Base-by-base conservation (phyloP, 2,329 filamentous ascomycete species). In the Phyllosticta citrichinensis region DNA sequence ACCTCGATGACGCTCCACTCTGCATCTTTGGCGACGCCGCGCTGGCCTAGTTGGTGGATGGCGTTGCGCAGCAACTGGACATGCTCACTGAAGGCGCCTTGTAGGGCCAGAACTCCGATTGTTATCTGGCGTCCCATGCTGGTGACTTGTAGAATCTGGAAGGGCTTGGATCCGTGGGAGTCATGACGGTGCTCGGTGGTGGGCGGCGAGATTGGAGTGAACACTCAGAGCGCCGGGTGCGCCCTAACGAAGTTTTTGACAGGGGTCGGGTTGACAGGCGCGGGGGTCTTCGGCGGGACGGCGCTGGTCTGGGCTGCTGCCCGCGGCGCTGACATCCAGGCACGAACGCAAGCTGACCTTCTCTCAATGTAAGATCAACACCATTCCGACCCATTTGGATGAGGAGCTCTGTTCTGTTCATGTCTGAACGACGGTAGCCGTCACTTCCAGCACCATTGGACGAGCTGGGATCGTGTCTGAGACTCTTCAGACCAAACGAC, bases 1-100 rank as follows among this genome's bases (percentile, higher is more conserved):
- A 97, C 90, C 74, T 96, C 87, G 64, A 87, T 80, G 70, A 94
- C 89, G 25, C 74, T 70, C 76, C 89, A 86, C 54, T 73, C 56
- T 25, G 66, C 63, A 62, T 61, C 19, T 65, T 64, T 62, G 60
- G 66, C n/a, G 51, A 62, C 56, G 63, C 55, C 62, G 54, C 62
- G 64, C 64, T 61, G 58, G 61, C 67, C 63, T 52, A 88, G 71
- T 22, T 76, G 74, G n/a, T 75, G 70, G 2, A 85, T 82, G 5
- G 92, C 91, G 64, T 83, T 81, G 65, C 82, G 82, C 47, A 97
- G 80, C 47, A 96, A 83, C 65, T 84, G 80, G 62, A 96, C 73
- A 77, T 99, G 93, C 74, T 99, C 93, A 68, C 85, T 82, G 74
- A 97, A 97, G 62, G 92, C 93, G 68, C 94, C 94, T 76, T 99